Evolutionary conservation across 768 basidiomycete genomes (phyloP), one percentile per base, ranked within the genome.

Genomic region (Trametes gibbosa): DNA sequence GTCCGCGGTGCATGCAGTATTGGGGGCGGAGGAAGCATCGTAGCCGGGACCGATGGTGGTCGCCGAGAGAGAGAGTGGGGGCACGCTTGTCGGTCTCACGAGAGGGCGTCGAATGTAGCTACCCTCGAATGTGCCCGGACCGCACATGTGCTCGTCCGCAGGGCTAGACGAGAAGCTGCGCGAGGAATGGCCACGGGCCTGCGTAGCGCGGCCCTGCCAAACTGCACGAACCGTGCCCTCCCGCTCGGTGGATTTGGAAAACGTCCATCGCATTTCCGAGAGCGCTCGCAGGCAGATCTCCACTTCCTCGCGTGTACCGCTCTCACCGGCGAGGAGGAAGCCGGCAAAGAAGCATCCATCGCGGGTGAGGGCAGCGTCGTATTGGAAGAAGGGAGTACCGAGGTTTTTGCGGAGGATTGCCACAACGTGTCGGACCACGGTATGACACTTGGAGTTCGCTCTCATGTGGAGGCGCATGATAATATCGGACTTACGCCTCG

Each of bases 341-440:
- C 85, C 92, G 3, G 91, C 90, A 66, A 89, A 95, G 79, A 89
- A 96, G 66, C 89, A 92, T 3, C 95, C 95, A 66, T 96, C 94
- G 19, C 90, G 83, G 53, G 95, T 85, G 4, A 95, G 79, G 19
- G 89, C 87, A 1, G 92, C 84, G 69, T 98, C 95, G 79, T 88
- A 95, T 65, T 80, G 80, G 68, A 97, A 93, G 64, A 96, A 82
- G 13, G 70, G 60, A 5, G 71, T 83, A 75, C 65, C 85, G 71
- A 76, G 74, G 63, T 70, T 81, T 59, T 56, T 79, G 74, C 64
- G 82, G 72, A 71, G 81, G 77, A 71, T 74, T 72, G 74, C 34
- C 75, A 82, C 56, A 73, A 81, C 71, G 70, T 77, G 67, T 66
- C 74, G 65, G 65, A 81, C 73, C 72, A 85, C 67, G 56, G 73